Conservation (phyloP, 148 eudicot genomes). For the Linanthus parryae region DNA sequence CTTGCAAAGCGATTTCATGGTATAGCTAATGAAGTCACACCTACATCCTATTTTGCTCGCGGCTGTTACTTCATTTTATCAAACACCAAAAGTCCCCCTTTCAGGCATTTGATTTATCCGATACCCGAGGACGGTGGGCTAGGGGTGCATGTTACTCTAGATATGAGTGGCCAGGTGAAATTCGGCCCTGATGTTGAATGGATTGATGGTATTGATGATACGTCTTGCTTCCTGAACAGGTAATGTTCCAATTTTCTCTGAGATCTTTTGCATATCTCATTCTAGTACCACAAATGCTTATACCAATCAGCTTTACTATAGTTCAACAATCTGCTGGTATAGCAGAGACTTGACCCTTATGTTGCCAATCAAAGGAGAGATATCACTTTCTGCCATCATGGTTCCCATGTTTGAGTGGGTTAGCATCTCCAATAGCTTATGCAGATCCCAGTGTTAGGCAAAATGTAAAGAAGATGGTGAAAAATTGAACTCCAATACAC, state of each 20-base stretch:
- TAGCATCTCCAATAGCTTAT: too few relatives aligned
- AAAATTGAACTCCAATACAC: too few relatives aligned
- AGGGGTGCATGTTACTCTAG: slow-evolving; percentile 93
- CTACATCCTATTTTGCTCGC: slow-evolving; percentile 61
- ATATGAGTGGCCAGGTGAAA: slow-evolving; percentile 75
- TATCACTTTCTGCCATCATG: too few relatives aligned
- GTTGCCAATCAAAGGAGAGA: too few relatives aligned
- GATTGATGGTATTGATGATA: slow-evolving; percentile 56
- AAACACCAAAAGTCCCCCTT: slow-evolving; percentile 49
- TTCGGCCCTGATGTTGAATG: slow-evolving; percentile 98
- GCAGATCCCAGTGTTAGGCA: too few relatives aligned
- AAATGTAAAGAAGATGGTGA: too few relatives aligned
- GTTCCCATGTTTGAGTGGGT: too few relatives aligned
- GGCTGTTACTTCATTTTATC: slow-evolving; percentile 84
- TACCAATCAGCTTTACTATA: too few relatives aligned
- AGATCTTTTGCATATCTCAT: neutral
- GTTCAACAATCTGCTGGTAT: too few relatives aligned
- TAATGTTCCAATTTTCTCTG: slow-evolving; percentile 21
- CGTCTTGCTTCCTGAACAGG: slow-evolving; percentile 65
- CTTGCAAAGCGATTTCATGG: slow-evolving; percentile 67
- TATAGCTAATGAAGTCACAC: slow-evolving; percentile 29
- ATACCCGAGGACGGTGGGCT: slow-evolving; percentile 95
- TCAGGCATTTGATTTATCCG: slow-evolving; percentile 82
- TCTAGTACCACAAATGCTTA: too few relatives aligned
- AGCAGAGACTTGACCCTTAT: too few relatives aligned